Percentiles rank a stretch among this genome's conserved stretches.
Conservation (phyloP, 1,284 basidiomycete genomes). For the Rhodotorula sp. region DNA sequence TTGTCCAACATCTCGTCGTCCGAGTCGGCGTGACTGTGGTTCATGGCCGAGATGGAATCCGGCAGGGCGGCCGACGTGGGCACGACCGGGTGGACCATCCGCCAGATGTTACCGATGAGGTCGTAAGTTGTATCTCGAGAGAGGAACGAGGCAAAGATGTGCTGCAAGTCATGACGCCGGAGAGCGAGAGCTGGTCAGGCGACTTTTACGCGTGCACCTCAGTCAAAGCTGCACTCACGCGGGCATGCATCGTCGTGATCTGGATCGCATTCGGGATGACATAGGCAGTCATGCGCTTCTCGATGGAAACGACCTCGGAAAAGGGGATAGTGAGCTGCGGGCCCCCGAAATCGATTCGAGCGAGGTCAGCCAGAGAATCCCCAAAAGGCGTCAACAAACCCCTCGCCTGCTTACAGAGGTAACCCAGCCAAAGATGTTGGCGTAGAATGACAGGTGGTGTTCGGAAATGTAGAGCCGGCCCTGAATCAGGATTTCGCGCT, state of each 20-base stretch:
- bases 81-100: constrained; percentile 78
- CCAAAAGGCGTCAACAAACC: not conserved
- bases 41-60: constrained; percentile 32
- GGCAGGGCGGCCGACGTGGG: constrained; percentile 50
- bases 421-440: constrained; percentile 99
- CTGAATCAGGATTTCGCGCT: constrained; percentile 94
- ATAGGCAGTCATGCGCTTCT: constrained; percentile 98
- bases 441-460: constrained; percentile 97
- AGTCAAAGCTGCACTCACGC: constrained; percentile 46
- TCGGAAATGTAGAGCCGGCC: constrained; percentile 96
- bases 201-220: not conserved
- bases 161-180: constrained; percentile 56
- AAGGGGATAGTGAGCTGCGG: constrained; percentile 84
- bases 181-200: not conserved
- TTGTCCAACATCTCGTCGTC: constrained; percentile 44
- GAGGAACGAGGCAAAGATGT: constrained; percentile 94
- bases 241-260: constrained; percentile 71
- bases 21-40: constrained; percentile 9
- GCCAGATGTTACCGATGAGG: constrained; percentile 95
- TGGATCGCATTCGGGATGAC: constrained; percentile 98
- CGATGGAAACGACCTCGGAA: constrained; percentile 81
- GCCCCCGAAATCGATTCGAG: constrained; percentile 1
- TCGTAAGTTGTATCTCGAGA: constrained; percentile 94
- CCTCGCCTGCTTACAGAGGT: constrained; percentile 70
- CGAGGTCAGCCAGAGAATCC: not conserved